Evolutionary conservation across 768 basidiomycete genomes (phyloP).

Genomic region (Hygrocybe coccinea): DNA sequence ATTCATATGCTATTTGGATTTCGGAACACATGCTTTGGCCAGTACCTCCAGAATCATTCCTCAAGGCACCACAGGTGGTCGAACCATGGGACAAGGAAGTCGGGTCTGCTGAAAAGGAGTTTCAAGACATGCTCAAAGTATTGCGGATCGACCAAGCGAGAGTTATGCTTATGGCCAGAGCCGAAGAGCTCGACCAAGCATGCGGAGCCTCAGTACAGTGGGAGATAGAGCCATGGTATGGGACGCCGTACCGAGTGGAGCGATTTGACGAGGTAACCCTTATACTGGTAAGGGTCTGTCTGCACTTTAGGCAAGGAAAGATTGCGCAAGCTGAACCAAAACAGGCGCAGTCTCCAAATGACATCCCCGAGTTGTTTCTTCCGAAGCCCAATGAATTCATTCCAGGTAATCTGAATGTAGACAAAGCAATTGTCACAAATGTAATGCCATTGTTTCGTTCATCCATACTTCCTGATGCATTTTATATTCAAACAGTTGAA

Average conservation of each 20-base stretch:
- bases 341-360: slow-evolving; percentile 50
- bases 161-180: slow-evolving; percentile 73
- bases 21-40: slow-evolving; percentile 76
- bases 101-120: slow-evolving; percentile 42
- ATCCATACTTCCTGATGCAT: slow-evolving; percentile 7
- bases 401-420: slow-evolving; percentile 78
- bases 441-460: slow-evolving; percentile 34
- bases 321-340: neutral
- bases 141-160: slow-evolving; percentile 58
- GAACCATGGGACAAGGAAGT: slow-evolving; percentile 66
- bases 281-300: slow-evolving; percentile 39
- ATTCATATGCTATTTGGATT: slow-evolving; percentile 73
- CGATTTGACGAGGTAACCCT: slow-evolving; percentile 61
- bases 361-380: slow-evolving; percentile 64
- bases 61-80: slow-evolving; percentile 67
- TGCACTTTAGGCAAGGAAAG: neutral
- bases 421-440: slow-evolving; percentile 62
- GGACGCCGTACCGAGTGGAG: slow-evolving; percentile 77
- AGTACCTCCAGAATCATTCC: slow-evolving; percentile 65
- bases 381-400: slow-evolving; percentile 89
- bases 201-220: slow-evolving; percentile 44
- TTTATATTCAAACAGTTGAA: slow-evolving; percentile 55
- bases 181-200: slow-evolving; percentile 52
- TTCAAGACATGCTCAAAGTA: slow-evolving; percentile 56
- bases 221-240: slow-evolving; percentile 88